Conservation (phyloP, 2,329 filamentous ascomycete species). For the Ascochyta viciae-villosae region DNA sequence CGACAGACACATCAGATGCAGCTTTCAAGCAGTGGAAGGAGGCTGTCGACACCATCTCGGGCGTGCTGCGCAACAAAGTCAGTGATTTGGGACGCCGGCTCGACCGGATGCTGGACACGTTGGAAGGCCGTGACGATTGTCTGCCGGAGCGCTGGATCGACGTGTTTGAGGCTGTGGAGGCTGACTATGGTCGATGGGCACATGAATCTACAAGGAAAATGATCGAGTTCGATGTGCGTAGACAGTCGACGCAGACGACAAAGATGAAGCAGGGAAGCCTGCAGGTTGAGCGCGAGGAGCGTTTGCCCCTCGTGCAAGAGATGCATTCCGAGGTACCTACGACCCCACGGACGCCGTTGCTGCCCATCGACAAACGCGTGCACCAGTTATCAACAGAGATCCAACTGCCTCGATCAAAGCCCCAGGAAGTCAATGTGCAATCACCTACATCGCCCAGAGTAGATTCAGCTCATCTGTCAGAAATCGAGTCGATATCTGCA, state of each 20-base stretch:
- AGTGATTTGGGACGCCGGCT: slow-evolving; percentile 73
- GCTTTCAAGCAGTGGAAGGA: slow-evolving; percentile 46
- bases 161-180: slow-evolving; percentile 80
- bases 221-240: slow-evolving; percentile 66
- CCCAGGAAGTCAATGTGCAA: neutral
- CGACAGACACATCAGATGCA: slow-evolving; percentile 39
- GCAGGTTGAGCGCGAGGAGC: slow-evolving; percentile 2
- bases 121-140: slow-evolving; percentile 84
- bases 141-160: slow-evolving; percentile 89
- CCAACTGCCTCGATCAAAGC: slow-evolving; percentile 2
- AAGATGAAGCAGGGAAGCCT: slow-evolving; percentile 18
- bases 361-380: slow-evolving; percentile 9
- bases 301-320: neutral
- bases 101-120: slow-evolving; percentile 83
- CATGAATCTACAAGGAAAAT: slow-evolving; percentile 77
- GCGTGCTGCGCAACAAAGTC: slow-evolving; percentile 72
- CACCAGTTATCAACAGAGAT: slow-evolving; percentile 7
- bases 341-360: slow-evolving; percentile 1
- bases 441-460: neutral
- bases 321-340: slow-evolving; percentile 20
- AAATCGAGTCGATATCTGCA: neutral
- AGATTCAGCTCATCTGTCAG: neutral
- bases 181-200: slow-evolving; percentile 80
- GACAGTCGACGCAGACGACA: slow-evolving; percentile 16
- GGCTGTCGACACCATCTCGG: slow-evolving; percentile 62